Percentiles rank a stretch among this genome's conserved stretches.
These are phyloP conservation scores for Arthrinium phaeospermum DNA, from an alignment of 2,329 filamentous ascomycete species.

Conservation along the genomic window DNA sequence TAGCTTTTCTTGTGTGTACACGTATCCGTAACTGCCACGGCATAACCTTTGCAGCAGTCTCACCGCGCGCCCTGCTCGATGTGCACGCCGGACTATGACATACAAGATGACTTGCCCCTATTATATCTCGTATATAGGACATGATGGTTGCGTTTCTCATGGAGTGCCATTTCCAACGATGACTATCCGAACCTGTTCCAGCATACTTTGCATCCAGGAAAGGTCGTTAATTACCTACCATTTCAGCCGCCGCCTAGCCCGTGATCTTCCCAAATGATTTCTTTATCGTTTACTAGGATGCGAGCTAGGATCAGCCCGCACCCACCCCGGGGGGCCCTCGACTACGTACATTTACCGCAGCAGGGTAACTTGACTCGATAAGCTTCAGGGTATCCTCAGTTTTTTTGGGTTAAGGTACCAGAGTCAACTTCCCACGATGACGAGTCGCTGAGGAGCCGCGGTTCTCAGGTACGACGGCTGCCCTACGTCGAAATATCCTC, in stretches of 20 bases:
- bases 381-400: not conserved
- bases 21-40: not conserved
- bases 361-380: slow-evolving; percentile 1
- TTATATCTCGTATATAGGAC: not conserved
- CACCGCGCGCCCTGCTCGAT: not conserved
- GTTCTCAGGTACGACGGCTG: not conserved
- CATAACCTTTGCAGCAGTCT: not conserved
- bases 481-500: slow-evolving; percentile 5
- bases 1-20: not conserved
- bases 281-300: slow-evolving; percentile 7
- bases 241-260: not conserved
- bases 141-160: not conserved
- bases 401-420: not conserved
- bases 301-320: slow-evolving; percentile 2
- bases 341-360: not conserved
- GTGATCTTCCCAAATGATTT: not conserved
- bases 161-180: not conserved
- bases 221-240: not conserved
- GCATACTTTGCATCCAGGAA: not conserved
- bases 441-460: not conserved
- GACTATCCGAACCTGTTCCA: not conserved
- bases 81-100: not conserved
- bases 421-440: not conserved
- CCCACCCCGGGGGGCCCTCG: not conserved
- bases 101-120: not conserved